Percentiles rank a stretch among this genome's conserved stretches.
These are phyloP conservation scores for Ophiognomonia clavigignenti-juglandacearum DNA, from an alignment of 2,329 filamentous ascomycete genomes.

Conservation along the genomic window DNA sequence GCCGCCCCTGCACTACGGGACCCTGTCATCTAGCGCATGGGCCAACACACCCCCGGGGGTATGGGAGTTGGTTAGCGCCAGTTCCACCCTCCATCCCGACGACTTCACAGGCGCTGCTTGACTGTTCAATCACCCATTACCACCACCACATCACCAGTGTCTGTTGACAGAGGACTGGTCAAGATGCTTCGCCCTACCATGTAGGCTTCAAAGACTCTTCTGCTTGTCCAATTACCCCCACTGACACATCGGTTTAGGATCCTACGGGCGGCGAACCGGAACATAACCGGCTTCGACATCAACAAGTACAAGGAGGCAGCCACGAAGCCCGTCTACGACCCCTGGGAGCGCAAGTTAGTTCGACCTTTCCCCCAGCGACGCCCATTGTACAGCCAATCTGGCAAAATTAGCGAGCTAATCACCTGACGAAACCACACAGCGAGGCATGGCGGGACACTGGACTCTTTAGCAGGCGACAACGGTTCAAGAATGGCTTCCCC, in stretches of 20 bases:
- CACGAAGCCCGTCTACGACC: constrained; percentile 58
- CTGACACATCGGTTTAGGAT: constrained; percentile 31
- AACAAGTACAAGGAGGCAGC: constrained; percentile 71
- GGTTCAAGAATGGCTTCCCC: constrained; percentile 81
- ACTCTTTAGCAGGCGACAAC: constrained; percentile 81
- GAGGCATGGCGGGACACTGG: constrained; percentile 94
- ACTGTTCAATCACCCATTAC: not conserved
- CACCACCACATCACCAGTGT: constrained; percentile 2
- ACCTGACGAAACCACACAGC: constrained; percentile 46
- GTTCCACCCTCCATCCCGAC: too few relatives aligned
- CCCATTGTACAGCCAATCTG: too few relatives aligned
- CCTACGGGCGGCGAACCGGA: constrained; percentile 54
- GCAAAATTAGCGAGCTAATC: too few relatives aligned
- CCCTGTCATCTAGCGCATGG: too few relatives aligned
- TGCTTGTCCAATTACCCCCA: not conserved
- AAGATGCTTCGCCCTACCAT: constrained; percentile 35
- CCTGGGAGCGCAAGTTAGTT: constrained; percentile 62
- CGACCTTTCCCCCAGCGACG: not conserved
- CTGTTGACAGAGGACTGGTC: constrained; percentile 15
- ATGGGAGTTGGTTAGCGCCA: too few relatives aligned
- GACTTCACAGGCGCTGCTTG: too few relatives aligned
- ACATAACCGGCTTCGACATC: constrained; percentile 90
- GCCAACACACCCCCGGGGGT: too few relatives aligned
- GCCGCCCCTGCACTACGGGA: too few relatives aligned
- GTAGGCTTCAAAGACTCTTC: constrained; percentile 19